Conservation (phyloP, 129 eudicot species). For the Sambucus nigra region DNA sequence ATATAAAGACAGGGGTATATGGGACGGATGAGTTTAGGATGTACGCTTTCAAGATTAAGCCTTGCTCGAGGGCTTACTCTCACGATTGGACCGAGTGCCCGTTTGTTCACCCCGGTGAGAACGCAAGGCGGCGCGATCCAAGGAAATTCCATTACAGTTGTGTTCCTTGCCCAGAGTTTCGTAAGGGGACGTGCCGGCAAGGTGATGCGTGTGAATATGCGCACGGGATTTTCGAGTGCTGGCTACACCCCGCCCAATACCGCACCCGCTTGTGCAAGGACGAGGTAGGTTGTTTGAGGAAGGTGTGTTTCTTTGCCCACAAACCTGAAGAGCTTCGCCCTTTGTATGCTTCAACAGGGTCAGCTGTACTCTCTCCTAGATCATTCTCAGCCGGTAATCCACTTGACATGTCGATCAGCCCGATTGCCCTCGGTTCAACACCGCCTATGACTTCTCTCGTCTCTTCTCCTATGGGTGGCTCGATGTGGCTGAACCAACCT, state of each 20-base stretch:
- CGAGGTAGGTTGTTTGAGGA: constrained; percentile 46
- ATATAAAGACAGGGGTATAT: constrained; percentile 63
- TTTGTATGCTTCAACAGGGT: constrained; percentile 70
- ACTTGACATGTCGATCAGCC: constrained; percentile 44
- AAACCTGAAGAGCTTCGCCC: constrained; percentile 76
- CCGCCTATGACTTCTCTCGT: constrained; percentile 40
- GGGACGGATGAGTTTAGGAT: constrained; percentile 77
- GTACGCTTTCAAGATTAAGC: constrained; percentile 71
- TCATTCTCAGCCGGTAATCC: constrained; percentile 27
- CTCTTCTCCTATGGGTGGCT: constrained; percentile 44
- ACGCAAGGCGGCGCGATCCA: constrained; percentile 82
- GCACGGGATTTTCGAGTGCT: constrained; percentile 82
- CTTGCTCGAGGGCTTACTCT: too few relatives aligned
- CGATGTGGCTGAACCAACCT: constrained; percentile 46
- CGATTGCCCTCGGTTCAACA: constrained; percentile 53
- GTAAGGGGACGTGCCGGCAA: constrained; percentile 54
- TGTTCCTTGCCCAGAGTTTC: constrained; percentile 81
- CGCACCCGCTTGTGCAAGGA: constrained; percentile 81
- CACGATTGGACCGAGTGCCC: constrained; percentile 95
- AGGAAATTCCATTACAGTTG: constrained; percentile 72
- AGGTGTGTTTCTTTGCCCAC: constrained; percentile 85
- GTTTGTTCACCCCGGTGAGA: constrained; percentile 82
- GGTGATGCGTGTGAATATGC: constrained; percentile 83
- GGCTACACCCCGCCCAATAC: constrained; percentile 90
- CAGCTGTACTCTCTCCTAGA: constrained; percentile 69